Evolutionary conservation across 805 yeast genomes (phyloP), one percentile per base, ranked within the genome.

Genomic region (Pichia kluyveri): DNA sequence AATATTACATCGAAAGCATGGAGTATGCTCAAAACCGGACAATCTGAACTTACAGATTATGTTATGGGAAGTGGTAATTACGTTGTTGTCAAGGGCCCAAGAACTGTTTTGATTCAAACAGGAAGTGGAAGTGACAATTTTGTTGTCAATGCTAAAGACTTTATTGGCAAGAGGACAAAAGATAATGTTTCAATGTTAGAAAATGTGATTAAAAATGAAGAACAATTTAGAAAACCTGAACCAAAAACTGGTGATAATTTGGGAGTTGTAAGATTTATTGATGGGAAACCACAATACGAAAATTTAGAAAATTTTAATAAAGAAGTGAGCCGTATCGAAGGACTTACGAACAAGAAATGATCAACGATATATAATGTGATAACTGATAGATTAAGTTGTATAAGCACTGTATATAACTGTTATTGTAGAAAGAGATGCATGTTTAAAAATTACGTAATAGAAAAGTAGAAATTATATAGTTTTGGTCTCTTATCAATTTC

Each of bases 81-180:
- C 51, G 70, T 80, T 36, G 71, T 68, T 37, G 65, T 80, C 5
- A 59, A 68, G 12, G 86, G 86, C 0, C 85, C 85, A 11, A 67
- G 82, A 41, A 69, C 69, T 27, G 49, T 77, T 4, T 59, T 77
- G 46, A 56, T 77, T 6, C 80, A 76, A 51, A 70, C 79, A 5
- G 73, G 69, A 32, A 56, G 69, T 4, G 65, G 65, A 3, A 27
- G 42, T 7, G 67, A 63, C 47, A 56, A 52, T 48, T 59, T 49
- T 47, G 51, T 51, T 8, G 44, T 46, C 4, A 46, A 36, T n/a
- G 27, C 42, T 14, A 46, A 46, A 11, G 42, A 46, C 1, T 31
- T 41, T 28, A 37, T 31, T 8, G 27, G 23, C 12, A 47, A 45
- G 2, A 8, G 5, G 2, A 9, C 19, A 7, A 37, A 42, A 17